Evolutionary conservation across 2,329 filamentous ascomycete genomes (phyloP).

Genomic region (Aspergillus fijiensis): DNA sequence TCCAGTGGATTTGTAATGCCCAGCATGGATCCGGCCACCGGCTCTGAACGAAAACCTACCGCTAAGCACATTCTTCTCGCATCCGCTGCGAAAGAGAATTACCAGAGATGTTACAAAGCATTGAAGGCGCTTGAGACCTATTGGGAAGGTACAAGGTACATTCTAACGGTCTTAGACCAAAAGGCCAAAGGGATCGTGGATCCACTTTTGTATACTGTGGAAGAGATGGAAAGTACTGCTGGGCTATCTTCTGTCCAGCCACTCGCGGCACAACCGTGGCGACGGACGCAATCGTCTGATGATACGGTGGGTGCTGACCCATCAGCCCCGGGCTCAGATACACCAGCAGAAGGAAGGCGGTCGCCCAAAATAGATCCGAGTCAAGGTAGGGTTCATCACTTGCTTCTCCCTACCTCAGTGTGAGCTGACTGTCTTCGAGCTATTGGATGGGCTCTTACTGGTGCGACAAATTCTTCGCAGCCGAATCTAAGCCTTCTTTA

Average conservation of each 20-base stretch:
- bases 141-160: slow-evolving; percentile 85
- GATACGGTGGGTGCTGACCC: slow-evolving; percentile 28
- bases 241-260: slow-evolving; percentile 54
- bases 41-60: slow-evolving; percentile 34
- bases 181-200: slow-evolving; percentile 86
- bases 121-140: slow-evolving; percentile 77
- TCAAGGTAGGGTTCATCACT: slow-evolving; percentile 47
- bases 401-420: neutral
- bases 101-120: slow-evolving; percentile 81
- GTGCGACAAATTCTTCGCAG: slow-evolving; percentile 80
- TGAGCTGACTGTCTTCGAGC: slow-evolving; percentile 49
- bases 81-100: slow-evolving; percentile 80
- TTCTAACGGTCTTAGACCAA: slow-evolving; percentile 80
- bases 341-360: slow-evolving; percentile 32
- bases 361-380: slow-evolving; percentile 52
- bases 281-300: slow-evolving; percentile 36
- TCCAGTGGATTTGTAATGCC: slow-evolving; percentile 38
- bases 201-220: slow-evolving; percentile 62
- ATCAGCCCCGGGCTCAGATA: slow-evolving; percentile 23
- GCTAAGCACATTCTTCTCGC: slow-evolving; percentile 73
- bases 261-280: slow-evolving; percentile 54
- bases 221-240: slow-evolving; percentile 74
- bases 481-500: slow-evolving; percentile 82
- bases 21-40: slow-evolving; percentile 29
- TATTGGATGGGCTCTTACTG: slow-evolving; percentile 85